Base-by-base conservation (phyloP, 345 rosid genomes). In the Brassica incana region DNA sequence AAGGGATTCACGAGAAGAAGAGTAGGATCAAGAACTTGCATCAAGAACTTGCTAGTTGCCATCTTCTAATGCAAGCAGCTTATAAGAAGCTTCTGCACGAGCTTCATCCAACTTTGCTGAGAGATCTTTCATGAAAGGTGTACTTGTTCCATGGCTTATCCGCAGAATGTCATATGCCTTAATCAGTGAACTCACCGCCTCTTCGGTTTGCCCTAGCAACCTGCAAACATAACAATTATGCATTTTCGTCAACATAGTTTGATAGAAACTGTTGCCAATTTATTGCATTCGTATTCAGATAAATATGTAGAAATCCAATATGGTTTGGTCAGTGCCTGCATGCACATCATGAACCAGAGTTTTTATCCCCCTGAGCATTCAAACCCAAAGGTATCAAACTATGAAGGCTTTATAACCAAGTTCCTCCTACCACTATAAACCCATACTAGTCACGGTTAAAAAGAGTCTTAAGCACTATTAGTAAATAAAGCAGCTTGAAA, bases 71-170 rank as follows among this genome's bases (percentile, higher is more conserved):
- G 82, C 73, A 82, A 72, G 52, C 62, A 62, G 84, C 67, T 81
- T 87, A 84, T 90, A 87, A 69, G 91, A 87, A 56, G 92, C 97
- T 84, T 92, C 97, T 5, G 93, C 92, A 14, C 73, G 90, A 50
- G 99, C 97, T 86, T 95, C 95, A 65, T 91, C 97, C 87, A 92
- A 79, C 85, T 89, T 91, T 84, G 81, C 71, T 35, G 84, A 29
- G 69, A 95, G 95, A 67, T 91, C 93, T 83, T 89, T 95, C 85
- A 89, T 80, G 83, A 95, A 92, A 40, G 76, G 74, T 32, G 95
- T 83, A 45, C 76, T 78, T 32, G 85, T 87, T 50, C 97, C 99
- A 14, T 91, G 95, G 60, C 93, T 95, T 15, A 90, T 84, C 65
- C 87, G 71, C 58, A 95, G 86, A 74, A 91, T 78, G 67, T 91